These are phyloP conservation scores for Zizania palustris DNA, from an alignment of 202 grass and related monocot species.

Conservation along the genomic window DNA sequence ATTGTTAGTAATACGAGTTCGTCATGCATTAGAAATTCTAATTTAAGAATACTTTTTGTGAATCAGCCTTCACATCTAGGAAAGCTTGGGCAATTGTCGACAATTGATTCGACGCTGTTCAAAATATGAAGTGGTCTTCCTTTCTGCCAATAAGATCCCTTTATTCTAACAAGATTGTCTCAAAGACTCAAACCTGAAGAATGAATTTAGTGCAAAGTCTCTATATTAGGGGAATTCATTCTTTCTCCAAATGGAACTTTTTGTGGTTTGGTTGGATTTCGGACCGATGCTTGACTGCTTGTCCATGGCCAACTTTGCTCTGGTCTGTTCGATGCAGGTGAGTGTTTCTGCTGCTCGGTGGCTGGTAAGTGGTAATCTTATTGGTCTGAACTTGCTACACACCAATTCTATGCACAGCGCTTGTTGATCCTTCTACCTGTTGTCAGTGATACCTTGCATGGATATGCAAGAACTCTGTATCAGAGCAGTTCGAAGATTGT, in stretches of 20 bases:
- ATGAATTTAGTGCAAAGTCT: neutral
- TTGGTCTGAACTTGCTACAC: neutral
- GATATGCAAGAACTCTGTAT: neutral
- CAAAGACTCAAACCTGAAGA: neutral
- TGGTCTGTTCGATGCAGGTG: neutral
- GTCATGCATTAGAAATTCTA: neutral
- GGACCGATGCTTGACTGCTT: neutral
- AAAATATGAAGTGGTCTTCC: neutral
- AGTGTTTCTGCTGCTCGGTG: neutral
- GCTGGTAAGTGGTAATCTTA: neutral
- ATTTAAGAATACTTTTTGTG: neutral
- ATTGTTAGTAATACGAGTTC: neutral
- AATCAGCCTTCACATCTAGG: neutral
- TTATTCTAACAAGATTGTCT: conserved; percentile 10
- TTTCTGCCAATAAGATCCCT: conserved; percentile 1
- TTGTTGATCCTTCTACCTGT: neutral
- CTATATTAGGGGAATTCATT: neutral
- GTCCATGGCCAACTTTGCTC: neutral
- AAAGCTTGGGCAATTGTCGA: neutral
- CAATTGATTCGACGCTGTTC: neutral
- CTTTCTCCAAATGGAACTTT: neutral
- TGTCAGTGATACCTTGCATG: neutral
- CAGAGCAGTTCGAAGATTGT: neutral
- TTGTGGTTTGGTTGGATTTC: neutral
- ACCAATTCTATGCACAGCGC: neutral